A percentile compares a stretch with the other conserved stretches of the same genome.
Conservation (phyloP, 169 alveolate genomes). For the Cryptosporidium bovis region DNA sequence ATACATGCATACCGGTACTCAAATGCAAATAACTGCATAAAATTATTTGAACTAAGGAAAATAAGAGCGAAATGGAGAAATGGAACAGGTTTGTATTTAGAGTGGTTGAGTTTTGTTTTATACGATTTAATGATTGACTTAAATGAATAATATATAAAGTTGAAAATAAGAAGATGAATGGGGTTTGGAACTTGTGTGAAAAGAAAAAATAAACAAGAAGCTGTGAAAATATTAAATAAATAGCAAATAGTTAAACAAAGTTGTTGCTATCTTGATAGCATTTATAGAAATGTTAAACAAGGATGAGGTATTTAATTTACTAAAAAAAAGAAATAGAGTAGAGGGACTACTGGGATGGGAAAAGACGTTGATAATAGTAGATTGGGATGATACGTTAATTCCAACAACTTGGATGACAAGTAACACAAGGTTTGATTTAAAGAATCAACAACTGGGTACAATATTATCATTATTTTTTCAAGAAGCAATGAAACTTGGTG, state of each 20-base stretch:
- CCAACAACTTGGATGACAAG: slow-evolving; percentile 73
- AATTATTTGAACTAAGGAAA: too few species aligned
- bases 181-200: slow-evolving; percentile 27
- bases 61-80: too few species aligned
- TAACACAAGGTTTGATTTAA: slow-evolving; percentile 24
- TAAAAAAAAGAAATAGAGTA: slow-evolving; percentile 3
- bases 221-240: too few species aligned
- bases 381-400: slow-evolving; percentile 75
- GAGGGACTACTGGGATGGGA: slow-evolving; percentile 51
- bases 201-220: background rate
- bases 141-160: too few species aligned
- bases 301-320: background rate
- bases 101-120: too few species aligned
- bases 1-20: slow-evolving; percentile 73
- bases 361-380: slow-evolving; percentile 71
- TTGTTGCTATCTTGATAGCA: background rate
- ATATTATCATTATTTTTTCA: slow-evolving; percentile 33
- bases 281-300: background rate
- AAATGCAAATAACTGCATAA: background rate
- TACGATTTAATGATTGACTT: too few species aligned
- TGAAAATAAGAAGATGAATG: background rate
- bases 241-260: background rate
- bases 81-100: too few species aligned
- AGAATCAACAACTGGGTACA: slow-evolving; percentile 27
- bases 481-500: slow-evolving; percentile 39